Base-by-base conservation (phyloP, 371 early-diverging fungal genomes). In the Apophysomyces sp. region DNA sequence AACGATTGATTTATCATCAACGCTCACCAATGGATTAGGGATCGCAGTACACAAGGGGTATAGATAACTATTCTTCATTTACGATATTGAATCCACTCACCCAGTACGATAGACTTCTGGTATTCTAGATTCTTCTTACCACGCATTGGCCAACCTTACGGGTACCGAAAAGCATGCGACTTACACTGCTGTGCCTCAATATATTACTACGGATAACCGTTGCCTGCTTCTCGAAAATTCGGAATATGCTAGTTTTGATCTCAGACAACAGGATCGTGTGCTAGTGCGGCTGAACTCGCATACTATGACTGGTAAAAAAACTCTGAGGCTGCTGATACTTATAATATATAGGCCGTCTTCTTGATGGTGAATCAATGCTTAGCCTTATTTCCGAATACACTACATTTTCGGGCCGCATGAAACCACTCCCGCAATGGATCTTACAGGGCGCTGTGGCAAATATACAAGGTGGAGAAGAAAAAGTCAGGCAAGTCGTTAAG, bases 241-340 rank as follows among this genome's bases (percentile, higher is more conserved):
- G 44, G 78, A 83, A 54, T 85, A 79, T 60, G 66, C 68, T 41
- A 73, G 76, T 21, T 83, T 85, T 66, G 82, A 85, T 39, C 55
- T 85, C 18, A 66, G 66, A 3, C 49, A 68, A 27, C 68, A 60
- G 4, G 80, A 82, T 30, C 64, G 76, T 12, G 77, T 77, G 1
- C 57, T 63, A 11, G 63, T 85, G 39, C 78, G 81, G 26, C 54
- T 77, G 15, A 71, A 75, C n/a, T 51, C 71, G 0, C 53, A 64
- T 9, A 36, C 59, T 30, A 57, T 80, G 52, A 57, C 55, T 28
- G 73, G 71, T 55, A 39, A 59, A 44, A 9, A 44, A 0, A 21
- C 1, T 21, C 8, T 21, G 9, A 7, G 11, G 9, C 18, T 21
- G 4, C 9, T 44, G 3, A 3, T 21, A 18, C 11, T 44, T 16